Conservation (phyloP, 805 yeast genomes). For the Blastobotrys chiropterorum region DNA sequence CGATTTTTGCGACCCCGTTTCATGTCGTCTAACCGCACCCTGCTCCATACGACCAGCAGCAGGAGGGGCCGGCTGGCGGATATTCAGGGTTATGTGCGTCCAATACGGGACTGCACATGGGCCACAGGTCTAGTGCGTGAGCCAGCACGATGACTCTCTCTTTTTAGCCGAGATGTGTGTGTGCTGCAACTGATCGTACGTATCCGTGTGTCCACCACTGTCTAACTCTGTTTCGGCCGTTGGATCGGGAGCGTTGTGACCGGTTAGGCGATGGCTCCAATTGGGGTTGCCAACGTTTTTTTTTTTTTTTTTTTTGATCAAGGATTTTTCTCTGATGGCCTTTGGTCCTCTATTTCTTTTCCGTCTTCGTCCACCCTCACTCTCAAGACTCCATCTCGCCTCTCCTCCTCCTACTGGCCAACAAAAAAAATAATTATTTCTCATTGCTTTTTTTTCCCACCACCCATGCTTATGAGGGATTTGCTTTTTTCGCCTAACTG, state of each 20-base stretch:
- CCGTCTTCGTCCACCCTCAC: no score
- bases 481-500: background rate
- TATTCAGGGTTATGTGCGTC: background rate
- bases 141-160: background rate
- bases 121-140: background rate
- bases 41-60: no score
- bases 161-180: background rate
- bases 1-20: background rate
- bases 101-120: background rate
- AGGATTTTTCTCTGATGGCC: no score
- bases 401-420: background rate
- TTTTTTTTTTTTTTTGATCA: no score
- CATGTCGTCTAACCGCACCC: background rate
- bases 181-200: background rate
- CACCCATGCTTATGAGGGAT: background rate
- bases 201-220: background rate
- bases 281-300: background rate
- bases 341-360: no score
- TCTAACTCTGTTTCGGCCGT: background rate
- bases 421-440: background rate
- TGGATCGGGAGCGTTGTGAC: background rate
- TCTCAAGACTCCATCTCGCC: background rate
- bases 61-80: background rate
- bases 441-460: background rate
- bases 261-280: background rate